phyloP scores from a whole-genome alignment of 306 rosid species.

The Begonia masoniana region DNA sequence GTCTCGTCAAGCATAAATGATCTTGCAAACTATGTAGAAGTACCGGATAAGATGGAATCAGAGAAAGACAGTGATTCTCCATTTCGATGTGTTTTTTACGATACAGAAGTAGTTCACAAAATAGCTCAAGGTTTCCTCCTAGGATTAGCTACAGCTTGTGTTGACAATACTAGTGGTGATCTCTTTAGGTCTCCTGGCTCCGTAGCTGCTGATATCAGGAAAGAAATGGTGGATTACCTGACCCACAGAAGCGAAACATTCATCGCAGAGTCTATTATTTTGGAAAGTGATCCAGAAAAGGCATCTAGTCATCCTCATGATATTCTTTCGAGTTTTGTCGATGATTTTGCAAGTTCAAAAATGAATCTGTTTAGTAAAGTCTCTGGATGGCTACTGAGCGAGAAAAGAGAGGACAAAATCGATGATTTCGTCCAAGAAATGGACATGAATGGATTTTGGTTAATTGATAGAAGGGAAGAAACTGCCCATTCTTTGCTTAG shows the following conservation, averaged over 20 bases:
- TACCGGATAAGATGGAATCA: conserved; percentile 46
- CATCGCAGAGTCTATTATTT: conserved; percentile 52
- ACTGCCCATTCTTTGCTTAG: conserved; percentile 33
- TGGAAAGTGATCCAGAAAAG: conserved; percentile 38
- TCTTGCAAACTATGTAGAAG: background rate
- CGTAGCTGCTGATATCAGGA: conserved; percentile 56
- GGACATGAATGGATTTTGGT: conserved; percentile 63
- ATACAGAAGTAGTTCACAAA: conserved; percentile 51
- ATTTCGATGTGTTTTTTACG: conserved; percentile 48
- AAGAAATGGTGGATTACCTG: conserved; percentile 62
- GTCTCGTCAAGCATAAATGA: too few relatives aligned
- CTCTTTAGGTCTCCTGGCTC: conserved; percentile 52
- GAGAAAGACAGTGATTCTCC: conserved; percentile 32
- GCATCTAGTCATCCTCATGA: conserved; percentile 57
- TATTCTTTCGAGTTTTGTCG: conserved; percentile 57
- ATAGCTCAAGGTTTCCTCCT: conserved; percentile 69
- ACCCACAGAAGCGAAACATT: conserved; percentile 56
- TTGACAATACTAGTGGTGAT: conserved; percentile 67
- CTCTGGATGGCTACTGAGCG: conserved; percentile 67
- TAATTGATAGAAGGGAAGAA: conserved; percentile 42
- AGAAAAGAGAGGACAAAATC: conserved; percentile 74
- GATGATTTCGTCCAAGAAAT: conserved; percentile 81
- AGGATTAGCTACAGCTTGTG: conserved; percentile 63
- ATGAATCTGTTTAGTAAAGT: conserved; percentile 60
- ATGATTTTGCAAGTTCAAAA: conserved; percentile 51